Conservation (phyloP, 2,329 filamentous ascomycete species). For the Ceratocystis diversiconidia region DNA sequence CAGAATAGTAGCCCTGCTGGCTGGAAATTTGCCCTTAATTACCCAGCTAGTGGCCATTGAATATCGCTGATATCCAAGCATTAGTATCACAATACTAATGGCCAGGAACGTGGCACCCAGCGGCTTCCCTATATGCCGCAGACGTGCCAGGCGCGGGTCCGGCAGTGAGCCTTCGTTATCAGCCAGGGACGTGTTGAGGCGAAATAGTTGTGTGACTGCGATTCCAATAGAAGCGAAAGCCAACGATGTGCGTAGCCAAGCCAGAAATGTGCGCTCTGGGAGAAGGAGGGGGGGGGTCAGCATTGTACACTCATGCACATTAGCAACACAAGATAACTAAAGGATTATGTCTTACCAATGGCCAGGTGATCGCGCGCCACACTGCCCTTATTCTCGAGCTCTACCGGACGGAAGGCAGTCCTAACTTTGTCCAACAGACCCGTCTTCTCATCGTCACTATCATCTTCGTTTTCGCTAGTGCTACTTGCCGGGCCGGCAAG, state of each 20-base stretch:
- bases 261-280: constrained; percentile 67
- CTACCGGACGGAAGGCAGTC: constrained; percentile 41
- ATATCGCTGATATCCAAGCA: constrained; percentile 66
- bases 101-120: constrained; percentile 63
- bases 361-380: constrained; percentile 73
- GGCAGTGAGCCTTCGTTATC: constrained; percentile 22
- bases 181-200: constrained; percentile 55
- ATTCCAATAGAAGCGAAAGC: constrained; percentile 73
- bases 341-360: constrained; percentile 38
- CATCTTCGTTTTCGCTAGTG: constrained; percentile 4
- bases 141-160: constrained; percentile 28
- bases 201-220: constrained; percentile 71
- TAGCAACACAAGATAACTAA: not conserved
- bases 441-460: not conserved
- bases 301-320: not conserved
- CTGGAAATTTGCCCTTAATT: constrained; percentile 65
- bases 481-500: not conserved
- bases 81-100: constrained; percentile 59
- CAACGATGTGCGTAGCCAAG: constrained; percentile 70
- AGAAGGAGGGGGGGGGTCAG: not conserved
- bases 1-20: constrained; percentile 60
- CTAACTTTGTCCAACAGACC: constrained; percentile 7
- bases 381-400: constrained; percentile 74
- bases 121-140: constrained; percentile 56
- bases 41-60: constrained; percentile 69